phyloP scores from a whole-genome alignment of 257 asterid genomes.

The Fraxinus quadrangulata region DNA sequence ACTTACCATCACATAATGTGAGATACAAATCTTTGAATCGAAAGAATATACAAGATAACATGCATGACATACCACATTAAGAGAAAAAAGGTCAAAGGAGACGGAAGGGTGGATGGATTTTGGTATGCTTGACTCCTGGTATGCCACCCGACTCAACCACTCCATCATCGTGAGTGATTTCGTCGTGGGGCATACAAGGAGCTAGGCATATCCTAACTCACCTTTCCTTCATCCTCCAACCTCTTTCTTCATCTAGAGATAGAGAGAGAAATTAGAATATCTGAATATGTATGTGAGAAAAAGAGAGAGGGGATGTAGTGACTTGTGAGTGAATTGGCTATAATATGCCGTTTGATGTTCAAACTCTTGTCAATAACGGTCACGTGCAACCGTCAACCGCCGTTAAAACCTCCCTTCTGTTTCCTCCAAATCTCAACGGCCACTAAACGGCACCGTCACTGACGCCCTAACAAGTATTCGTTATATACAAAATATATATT shows the following conservation, averaged over 20 bases:
- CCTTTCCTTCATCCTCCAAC: not conserved
- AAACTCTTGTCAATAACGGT: conserved; percentile 70
- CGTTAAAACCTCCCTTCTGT: conserved; percentile 33
- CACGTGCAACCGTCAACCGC: conserved; percentile 53
- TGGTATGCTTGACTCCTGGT: conserved; percentile 48
- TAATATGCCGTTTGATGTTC: conserved; percentile 92
- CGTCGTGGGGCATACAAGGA: conserved; percentile 60
- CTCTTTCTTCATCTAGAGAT: not conserved
- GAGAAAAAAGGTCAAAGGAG: not conserved
- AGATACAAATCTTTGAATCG: not conserved
- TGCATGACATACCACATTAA: not conserved
- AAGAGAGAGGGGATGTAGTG: not conserved
- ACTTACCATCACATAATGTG: not conserved
- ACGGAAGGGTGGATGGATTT: not conserved
- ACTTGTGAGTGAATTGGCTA: not conserved
- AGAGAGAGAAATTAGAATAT: not conserved
- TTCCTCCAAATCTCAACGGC: conserved; percentile 38
- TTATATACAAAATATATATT: conserved; percentile 63
- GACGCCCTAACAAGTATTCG: conserved; percentile 69
- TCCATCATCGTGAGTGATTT: conserved; percentile 20
- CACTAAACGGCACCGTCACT: conserved; percentile 68
- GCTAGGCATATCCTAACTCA: conserved; percentile 44
- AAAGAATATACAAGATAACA: not conserved
- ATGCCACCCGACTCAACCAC: conserved; percentile 47
- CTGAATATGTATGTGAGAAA: not conserved